These are phyloP conservation scores for Fragosphaeria purpurea DNA, from an alignment of 2,329 filamentous ascomycete species.

Conservation along the genomic window DNA sequence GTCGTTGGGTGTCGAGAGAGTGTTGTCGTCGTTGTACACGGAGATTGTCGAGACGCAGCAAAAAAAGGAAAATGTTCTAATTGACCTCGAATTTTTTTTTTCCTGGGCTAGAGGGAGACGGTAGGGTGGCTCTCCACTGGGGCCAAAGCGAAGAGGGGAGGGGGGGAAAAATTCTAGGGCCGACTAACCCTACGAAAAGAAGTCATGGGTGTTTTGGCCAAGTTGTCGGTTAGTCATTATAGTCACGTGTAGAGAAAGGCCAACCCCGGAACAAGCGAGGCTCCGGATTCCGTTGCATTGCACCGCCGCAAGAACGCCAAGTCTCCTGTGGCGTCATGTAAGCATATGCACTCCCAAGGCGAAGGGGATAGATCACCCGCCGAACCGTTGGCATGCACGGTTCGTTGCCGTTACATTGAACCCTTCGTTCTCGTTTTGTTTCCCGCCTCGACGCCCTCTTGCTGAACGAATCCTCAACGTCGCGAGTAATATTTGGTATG, in stretches of 20 bases:
- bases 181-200: constrained; percentile 11
- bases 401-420: too few species aligned
- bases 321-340: too few species aligned
- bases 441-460: too few species aligned
- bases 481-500: too few species aligned
- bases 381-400: too few species aligned
- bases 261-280: not conserved
- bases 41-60: constrained; percentile 11
- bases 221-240: not conserved
- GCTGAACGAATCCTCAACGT: too few species aligned
- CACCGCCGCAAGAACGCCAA: not conserved
- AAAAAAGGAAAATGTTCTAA: constrained; percentile 11
- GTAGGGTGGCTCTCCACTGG: too few species aligned
- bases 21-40: constrained; percentile 10
- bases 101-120: not conserved
- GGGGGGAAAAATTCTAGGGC: constrained; percentile 13
- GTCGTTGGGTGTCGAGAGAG: constrained; percentile 8
- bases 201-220: not conserved
- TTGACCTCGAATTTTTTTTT: constrained; percentile 7
- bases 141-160: not conserved
- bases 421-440: too few species aligned
- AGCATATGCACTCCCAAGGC: too few species aligned
- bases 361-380: too few species aligned
- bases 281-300: not conserved
- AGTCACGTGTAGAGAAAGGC: not conserved